phyloP scores from a whole-genome alignment of 495 filamentous ascomycete species.

The Melanomma pulvis-pyrius region DNA sequence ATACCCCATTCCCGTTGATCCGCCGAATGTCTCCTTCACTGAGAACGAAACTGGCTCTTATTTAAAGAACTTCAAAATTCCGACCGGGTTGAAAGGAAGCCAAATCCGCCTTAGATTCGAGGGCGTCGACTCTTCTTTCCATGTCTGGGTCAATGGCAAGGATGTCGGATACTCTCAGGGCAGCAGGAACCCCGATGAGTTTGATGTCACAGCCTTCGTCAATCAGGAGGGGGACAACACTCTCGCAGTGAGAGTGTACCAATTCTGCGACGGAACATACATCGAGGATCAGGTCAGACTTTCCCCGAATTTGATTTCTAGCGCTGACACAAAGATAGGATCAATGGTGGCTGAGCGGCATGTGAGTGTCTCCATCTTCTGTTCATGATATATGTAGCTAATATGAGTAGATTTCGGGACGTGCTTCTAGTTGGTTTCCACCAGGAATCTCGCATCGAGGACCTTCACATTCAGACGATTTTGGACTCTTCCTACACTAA shows the following conservation, averaged over 20 bases:
- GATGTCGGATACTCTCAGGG: constrained; percentile 68
- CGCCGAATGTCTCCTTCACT: constrained; percentile 59
- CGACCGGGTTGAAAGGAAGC: constrained; percentile 44
- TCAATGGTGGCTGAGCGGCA: constrained; percentile 32
- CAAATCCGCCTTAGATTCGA: constrained; percentile 66
- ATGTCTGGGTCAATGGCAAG: constrained; percentile 63
- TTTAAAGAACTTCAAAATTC: constrained; percentile 55
- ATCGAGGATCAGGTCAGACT: constrained; percentile 37
- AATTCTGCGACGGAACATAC: constrained; percentile 62
- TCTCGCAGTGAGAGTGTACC: constrained; percentile 61
- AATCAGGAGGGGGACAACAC: constrained; percentile 51
- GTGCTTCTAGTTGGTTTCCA: constrained; percentile 64
- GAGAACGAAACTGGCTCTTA: constrained; percentile 68
- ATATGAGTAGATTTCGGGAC: constrained; percentile 56
- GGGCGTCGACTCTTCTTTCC: constrained; percentile 68
- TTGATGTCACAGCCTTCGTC: constrained; percentile 58
- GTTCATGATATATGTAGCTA: not conserved
- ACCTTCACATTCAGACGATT: constrained; percentile 58
- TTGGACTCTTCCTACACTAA: constrained; percentile 59
- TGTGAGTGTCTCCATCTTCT: constrained; percentile 1
- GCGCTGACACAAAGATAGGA: constrained; percentile 13
- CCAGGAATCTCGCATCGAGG: constrained; percentile 55
- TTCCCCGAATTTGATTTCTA: not conserved
- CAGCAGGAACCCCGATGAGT: constrained; percentile 64
- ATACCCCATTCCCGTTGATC: constrained; percentile 64